Evolutionary conservation across 768 basidiomycete species (phyloP), one percentile per base, ranked within the genome.

Genomic region (Hemileccinum rubropunctum): DNA sequence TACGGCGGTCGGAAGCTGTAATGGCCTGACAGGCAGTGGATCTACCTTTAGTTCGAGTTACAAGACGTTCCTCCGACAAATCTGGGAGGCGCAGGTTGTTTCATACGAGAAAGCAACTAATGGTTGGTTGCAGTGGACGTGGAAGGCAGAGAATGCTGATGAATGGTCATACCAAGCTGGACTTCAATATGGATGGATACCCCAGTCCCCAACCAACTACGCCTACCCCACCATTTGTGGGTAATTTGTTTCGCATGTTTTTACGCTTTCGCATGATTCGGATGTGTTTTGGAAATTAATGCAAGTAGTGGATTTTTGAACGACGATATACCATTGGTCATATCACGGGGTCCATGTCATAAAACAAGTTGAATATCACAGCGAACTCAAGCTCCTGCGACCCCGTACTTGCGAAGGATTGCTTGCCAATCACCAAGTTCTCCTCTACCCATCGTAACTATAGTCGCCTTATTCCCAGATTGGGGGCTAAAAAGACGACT

Each of bases 121-220:
- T 42, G 88, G 88, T 3, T 91, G 88, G 88, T 66, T 89, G 20
- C 81, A 84, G 64, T 90, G 88, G 89, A 81, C 86, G 1, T 91
- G 89, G 89, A 91, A 91, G 71, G 67, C 88, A 0, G 90, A 92
- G 67, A 71, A 71, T 53, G 85, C 89, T 3, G 88, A 91, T 54
- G 94, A 95, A 50, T 97, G 94, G 94, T 78, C 86, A 0, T 95
- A 95, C 72, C 80, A 88, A 55, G 83, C 86, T 39, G 91, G 91
- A 35, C 73, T 95, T 30, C 66, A 73, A 12, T 77, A 83, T 52
- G 92, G 92, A 18, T 94, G 89, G 90, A 94, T 95, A 63, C 92
- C 93, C 9, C 65, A 75, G 53, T 65, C 76, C 64, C 79, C 82
- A 2, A 74, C 76, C 9, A 34, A 76, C 34, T 65, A 72, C 45